A percentile compares a stretch with the other conserved stretches of the same genome.
These are phyloP conservation scores for Suillus subluteus DNA, from an alignment of 768 basidiomycete species.

Conservation along the genomic window DNA sequence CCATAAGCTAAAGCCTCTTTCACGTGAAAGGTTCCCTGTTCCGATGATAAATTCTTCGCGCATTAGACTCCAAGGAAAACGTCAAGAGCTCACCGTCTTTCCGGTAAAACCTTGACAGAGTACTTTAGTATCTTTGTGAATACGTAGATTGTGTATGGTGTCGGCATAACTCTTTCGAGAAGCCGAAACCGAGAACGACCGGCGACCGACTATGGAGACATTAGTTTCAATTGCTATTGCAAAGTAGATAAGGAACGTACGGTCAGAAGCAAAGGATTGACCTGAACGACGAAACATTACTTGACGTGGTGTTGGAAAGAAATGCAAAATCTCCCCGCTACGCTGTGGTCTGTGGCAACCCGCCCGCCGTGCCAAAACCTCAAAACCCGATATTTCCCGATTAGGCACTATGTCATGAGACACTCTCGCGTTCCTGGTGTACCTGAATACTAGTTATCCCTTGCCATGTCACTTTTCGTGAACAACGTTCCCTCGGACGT, in stretches of 20 bases:
- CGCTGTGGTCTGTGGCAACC: slow-evolving; percentile 19
- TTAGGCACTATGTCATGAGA: slow-evolving; percentile 2
- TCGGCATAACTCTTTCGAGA: slow-evolving; percentile 81
- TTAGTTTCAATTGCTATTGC: not conserved
- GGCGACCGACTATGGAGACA: slow-evolving; percentile 56
- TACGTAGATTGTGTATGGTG: slow-evolving; percentile 88
- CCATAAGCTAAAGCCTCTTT: slow-evolving; percentile 93
- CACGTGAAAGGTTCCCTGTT: slow-evolving; percentile 94
- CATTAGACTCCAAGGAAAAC: not conserved
- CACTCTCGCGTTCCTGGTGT: not conserved
- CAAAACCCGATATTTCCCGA: slow-evolving; percentile 13
- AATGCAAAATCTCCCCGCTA: slow-evolving; percentile 15
- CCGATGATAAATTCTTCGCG: slow-evolving; percentile 12
- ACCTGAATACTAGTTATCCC: slow-evolving; percentile 13
- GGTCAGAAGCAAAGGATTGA: slow-evolving; percentile 54
- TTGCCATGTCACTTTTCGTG: slow-evolving; percentile 1
- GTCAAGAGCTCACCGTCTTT: slow-evolving; percentile 72
- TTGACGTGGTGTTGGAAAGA: slow-evolving; percentile 17
- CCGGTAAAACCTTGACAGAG: slow-evolving; percentile 92
- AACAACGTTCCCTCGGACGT: not conserved
- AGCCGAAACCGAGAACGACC: slow-evolving; percentile 82
- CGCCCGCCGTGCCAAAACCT: slow-evolving; percentile 27
- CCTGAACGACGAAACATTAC: slow-evolving; percentile 65
- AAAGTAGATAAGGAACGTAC: slow-evolving; percentile 39
- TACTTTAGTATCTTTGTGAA: slow-evolving; percentile 95